Conservation (phyloP, 768 basidiomycete species). For the Phaeotremella fagi region DNA sequence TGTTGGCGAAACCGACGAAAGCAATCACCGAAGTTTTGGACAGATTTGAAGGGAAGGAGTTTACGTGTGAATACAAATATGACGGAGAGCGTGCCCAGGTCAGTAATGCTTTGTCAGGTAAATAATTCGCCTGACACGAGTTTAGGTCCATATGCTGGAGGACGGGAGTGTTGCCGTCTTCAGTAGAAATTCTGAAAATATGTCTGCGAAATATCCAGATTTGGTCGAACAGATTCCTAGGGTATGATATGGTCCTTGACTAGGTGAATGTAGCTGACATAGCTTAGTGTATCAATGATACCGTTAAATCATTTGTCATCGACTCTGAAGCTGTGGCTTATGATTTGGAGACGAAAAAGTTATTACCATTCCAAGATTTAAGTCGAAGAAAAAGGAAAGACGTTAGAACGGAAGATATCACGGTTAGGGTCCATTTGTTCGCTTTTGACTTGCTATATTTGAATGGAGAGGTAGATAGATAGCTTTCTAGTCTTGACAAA, state of each 20-base stretch:
- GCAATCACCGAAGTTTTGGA: slow-evolving; percentile 97
- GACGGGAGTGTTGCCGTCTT: slow-evolving; percentile 85
- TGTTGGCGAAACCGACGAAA: slow-evolving; percentile 98
- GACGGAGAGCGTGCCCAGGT: slow-evolving; percentile 97
- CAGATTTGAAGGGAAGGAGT: slow-evolving; percentile 87
- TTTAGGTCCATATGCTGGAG: slow-evolving; percentile 72
- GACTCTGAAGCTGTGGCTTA: slow-evolving; percentile 97
- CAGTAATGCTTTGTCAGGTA: slow-evolving; percentile 1
- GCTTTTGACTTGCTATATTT: slow-evolving; percentile 94
- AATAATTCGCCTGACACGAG: not conserved
- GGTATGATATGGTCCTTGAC: slow-evolving; percentile 52
- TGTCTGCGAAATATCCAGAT: slow-evolving; percentile 99
- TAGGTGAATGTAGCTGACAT: not conserved
- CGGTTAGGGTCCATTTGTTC: slow-evolving; percentile 92
- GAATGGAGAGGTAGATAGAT: slow-evolving; percentile 76
- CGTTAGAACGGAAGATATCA: slow-evolving; percentile 94
- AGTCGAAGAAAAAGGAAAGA: slow-evolving; percentile 93
- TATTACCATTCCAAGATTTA: slow-evolving; percentile 98
- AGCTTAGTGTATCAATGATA: slow-evolving; percentile 72
- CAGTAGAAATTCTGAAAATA: slow-evolving; percentile 96
- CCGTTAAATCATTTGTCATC: slow-evolving; percentile 82
- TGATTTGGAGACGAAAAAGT: slow-evolving; percentile 71
- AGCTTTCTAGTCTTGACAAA: not conserved
- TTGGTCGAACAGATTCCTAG: slow-evolving; percentile 87
- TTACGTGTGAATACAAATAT: slow-evolving; percentile 99